These are phyloP conservation scores for Kodamaea laetipori DNA, from an alignment of 805 yeast species.

Conservation along the genomic window DNA sequence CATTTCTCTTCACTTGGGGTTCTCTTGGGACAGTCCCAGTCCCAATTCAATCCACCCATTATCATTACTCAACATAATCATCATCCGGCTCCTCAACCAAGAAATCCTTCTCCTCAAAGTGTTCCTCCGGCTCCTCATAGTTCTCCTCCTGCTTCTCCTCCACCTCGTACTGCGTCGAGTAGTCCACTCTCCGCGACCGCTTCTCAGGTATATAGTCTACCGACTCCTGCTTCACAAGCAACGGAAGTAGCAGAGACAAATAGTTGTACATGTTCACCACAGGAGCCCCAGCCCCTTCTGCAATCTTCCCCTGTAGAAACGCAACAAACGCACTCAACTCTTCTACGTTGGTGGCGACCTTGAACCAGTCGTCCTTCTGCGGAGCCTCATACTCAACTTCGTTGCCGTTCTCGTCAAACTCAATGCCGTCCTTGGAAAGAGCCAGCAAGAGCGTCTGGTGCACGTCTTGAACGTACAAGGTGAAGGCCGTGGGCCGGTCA, in stretches of 20 bases:
- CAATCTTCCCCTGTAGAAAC: slow-evolving; percentile 16
- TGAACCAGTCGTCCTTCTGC: slow-evolving; percentile 28
- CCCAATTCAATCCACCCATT: too few species aligned
- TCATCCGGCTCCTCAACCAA: slow-evolving; percentile 24
- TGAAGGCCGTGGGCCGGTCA: slow-evolving; percentile 28
- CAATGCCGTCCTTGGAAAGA: slow-evolving; percentile 33
- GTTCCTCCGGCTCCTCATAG: slow-evolving; percentile 13
- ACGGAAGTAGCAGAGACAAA: slow-evolving; percentile 29
- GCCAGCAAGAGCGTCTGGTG: slow-evolving; percentile 32
- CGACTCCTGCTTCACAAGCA: slow-evolving; percentile 30
- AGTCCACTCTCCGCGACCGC: slow-evolving; percentile 9
- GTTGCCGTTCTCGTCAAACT: slow-evolving; percentile 35
- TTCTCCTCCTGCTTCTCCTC: slow-evolving; percentile 17
- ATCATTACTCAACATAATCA: slow-evolving; percentile 19
- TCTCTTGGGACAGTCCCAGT: too few species aligned
- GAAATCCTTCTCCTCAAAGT: slow-evolving; percentile 7
- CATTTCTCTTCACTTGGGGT: too few species aligned
- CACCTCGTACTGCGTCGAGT: slow-evolving; percentile 2
- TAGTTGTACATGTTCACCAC: slow-evolving; percentile 31
- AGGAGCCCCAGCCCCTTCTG: slow-evolving; percentile 20
- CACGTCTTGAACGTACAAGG: slow-evolving; percentile 45
- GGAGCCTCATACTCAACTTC: slow-evolving; percentile 22
- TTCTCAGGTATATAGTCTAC: slow-evolving; percentile 10
- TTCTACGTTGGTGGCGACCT: slow-evolving; percentile 35
- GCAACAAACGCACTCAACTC: slow-evolving; percentile 32